A percentile compares a stretch with the other conserved stretches of the same genome.
Conservation (phyloP, 2,329 filamentous ascomycete species). For the Fusarium phyllophilum region DNA sequence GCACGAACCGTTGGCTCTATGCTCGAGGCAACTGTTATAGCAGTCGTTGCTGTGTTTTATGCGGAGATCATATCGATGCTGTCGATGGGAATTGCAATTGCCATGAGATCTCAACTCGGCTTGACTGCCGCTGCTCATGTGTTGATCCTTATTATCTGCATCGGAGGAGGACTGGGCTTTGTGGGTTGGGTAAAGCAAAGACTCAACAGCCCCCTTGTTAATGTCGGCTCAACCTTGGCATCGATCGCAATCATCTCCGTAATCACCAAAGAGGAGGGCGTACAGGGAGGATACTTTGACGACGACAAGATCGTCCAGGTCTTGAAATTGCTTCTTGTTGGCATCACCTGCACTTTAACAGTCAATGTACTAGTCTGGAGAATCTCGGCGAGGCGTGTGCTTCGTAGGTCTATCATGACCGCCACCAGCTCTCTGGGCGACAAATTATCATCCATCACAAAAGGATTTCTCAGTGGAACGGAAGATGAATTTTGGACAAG, state of each 20-base stretch:
- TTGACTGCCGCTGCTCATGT: slow-evolving; percentile 78
- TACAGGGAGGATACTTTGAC: slow-evolving; percentile 84
- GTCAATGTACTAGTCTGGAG: slow-evolving; percentile 84
- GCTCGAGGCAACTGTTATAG: slow-evolving; percentile 84
- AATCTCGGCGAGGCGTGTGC: slow-evolving; percentile 76
- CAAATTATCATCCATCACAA: slow-evolving; percentile 83
- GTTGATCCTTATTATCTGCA: slow-evolving; percentile 83
- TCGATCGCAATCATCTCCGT: slow-evolving; percentile 91
- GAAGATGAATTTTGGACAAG: slow-evolving; percentile 79
- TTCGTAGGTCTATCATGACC: slow-evolving; percentile 77
- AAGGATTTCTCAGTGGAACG: slow-evolving; percentile 83
- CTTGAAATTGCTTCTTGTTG: slow-evolving; percentile 84
- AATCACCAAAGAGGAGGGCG: slow-evolving; percentile 88
- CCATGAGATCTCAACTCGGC: slow-evolving; percentile 75
- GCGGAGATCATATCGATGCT: slow-evolving; percentile 74
- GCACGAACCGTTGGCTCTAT: slow-evolving; percentile 88
- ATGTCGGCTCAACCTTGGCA: slow-evolving; percentile 85
- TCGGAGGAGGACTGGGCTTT: slow-evolving; percentile 86
- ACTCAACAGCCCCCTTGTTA: slow-evolving; percentile 81
- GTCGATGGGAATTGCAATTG: slow-evolving; percentile 88
- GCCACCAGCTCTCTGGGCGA: slow-evolving; percentile 81
- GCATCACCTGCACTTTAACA: slow-evolving; percentile 74
- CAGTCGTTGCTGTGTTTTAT: slow-evolving; percentile 81
- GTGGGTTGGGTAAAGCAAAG: slow-evolving; percentile 88
- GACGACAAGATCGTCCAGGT: slow-evolving; percentile 84